Base-by-base conservation (phyloP, 257 asterid genomes). In the Solanum bulbocastanum region DNA sequence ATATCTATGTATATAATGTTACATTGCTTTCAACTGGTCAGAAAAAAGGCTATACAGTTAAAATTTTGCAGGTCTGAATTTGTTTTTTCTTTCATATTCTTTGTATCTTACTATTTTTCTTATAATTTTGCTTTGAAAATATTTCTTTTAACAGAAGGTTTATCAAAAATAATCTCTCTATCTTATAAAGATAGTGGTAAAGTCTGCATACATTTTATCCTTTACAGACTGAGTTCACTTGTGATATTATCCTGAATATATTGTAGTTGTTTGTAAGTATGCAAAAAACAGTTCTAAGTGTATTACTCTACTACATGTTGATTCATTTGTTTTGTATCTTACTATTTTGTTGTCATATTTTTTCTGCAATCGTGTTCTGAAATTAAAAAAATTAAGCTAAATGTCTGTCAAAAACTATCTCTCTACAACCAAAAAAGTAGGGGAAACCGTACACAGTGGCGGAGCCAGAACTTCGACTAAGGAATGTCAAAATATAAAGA, bases 21-120 rank as follows among this genome's bases (percentile, higher is more conserved):
- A 30, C 85, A 82, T 82, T 82, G 69, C 69, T 82, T 82, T 82
- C 85, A 82, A 82, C 4, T 8, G 85, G 69, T 46, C 85, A 82
- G 85, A 81, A 65, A 65, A 13, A 82, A 82, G 25, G 68, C 85
- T 30, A 46, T 5, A 30, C 69, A 82, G 85, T 82, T 46, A 82
- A 46, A 30, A 12, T 0, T 8, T 72, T 35, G 46, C 44, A 72
- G 81, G 46, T 72, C 46, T 72, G 81, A 25, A 25, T 25, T 65
- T n/a, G 30, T n/a, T 65, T 65, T 65, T n/a, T 65, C 4, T 65
- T 65, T n/a, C n/a, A 23, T 22, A n/a, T 62, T 12, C 6, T n/a
- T n/a, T 10, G 3, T 66, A 25, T 66, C 35, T 11, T 25, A 4
- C 3, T 66, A 10, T 25, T 66, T 11, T 62, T 62, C 71, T 62